Evolutionary conservation across 2,329 filamentous ascomycete species (phyloP).

Genomic region (Fusarium lateritium): DNA sequence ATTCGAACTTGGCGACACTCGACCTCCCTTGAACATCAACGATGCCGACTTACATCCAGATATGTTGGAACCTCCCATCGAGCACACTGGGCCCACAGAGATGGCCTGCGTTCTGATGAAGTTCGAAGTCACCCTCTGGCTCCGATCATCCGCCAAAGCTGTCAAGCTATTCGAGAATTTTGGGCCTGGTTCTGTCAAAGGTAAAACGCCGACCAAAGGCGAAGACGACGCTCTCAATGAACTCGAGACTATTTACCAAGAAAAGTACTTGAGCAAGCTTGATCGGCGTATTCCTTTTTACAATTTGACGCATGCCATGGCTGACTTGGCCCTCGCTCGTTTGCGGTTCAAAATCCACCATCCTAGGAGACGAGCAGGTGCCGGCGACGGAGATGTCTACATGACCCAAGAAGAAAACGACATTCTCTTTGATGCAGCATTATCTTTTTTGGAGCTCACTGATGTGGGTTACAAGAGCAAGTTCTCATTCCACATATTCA

Average conservation of each 20-base stretch:
- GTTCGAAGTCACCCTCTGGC: conserved; percentile 50
- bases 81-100: conserved; percentile 67
- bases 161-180: conserved; percentile 40
- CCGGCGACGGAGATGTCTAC: conserved; percentile 8
- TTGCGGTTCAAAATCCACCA: conserved; percentile 52
- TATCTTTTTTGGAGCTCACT: conserved; percentile 46
- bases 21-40: conserved; percentile 69
- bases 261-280: conserved; percentile 40
- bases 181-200: conserved; percentile 4
- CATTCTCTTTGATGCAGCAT: conserved; percentile 43
- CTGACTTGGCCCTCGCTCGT: conserved; percentile 44
- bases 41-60: conserved; percentile 67
- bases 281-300: conserved; percentile 52
- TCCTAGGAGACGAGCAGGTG: conserved; percentile 38
- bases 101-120: conserved; percentile 62
- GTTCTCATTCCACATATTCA: conserved; percentile 50
- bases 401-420: conserved; percentile 45
- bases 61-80: conserved; percentile 62
- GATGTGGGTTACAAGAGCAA: conserved; percentile 42
- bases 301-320: conserved; percentile 41
- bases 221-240: conserved; percentile 48
- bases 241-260: conserved; percentile 45
- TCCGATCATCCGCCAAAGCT: conserved; percentile 43
- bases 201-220: conserved; percentile 14
- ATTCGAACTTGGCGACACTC: conserved; percentile 31